phyloP scores from a whole-genome alignment of 1,139 yeast genomes.

The Candida sojae region DNA sequence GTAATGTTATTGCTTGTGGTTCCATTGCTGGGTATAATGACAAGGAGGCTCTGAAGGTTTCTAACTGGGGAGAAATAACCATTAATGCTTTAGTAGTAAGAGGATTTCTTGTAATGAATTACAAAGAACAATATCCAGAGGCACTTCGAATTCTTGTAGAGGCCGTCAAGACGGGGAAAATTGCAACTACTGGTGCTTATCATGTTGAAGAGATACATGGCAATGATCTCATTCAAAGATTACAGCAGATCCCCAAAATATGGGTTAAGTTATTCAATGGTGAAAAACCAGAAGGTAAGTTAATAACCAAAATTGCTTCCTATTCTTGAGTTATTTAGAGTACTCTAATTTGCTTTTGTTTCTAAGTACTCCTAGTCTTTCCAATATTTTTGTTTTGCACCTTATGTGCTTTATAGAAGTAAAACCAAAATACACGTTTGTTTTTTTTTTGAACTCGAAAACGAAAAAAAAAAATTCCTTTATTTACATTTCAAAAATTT shows the following conservation, averaged over 20 bases:
- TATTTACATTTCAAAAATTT: constrained; percentile 2
- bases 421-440: not conserved
- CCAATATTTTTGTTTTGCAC: too few relatives aligned
- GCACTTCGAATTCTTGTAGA: constrained; percentile 35
- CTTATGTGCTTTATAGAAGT: too few relatives aligned
- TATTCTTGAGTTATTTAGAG: not conserved
- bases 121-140: constrained; percentile 28
- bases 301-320: constrained; percentile 32
- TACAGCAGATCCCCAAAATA: constrained; percentile 28
- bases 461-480: not conserved
- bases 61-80: constrained; percentile 41
- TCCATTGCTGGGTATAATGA: constrained; percentile 62
- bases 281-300: constrained; percentile 36
- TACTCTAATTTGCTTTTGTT: not conserved
- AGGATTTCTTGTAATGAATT: constrained; percentile 52
- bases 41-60: constrained; percentile 29
- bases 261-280: constrained; percentile 32
- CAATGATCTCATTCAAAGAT: constrained; percentile 18
- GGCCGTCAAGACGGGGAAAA: constrained; percentile 42
- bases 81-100: constrained; percentile 41
- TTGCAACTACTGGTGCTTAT: constrained; percentile 28
- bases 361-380: too few relatives aligned
- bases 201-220: constrained; percentile 10
- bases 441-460: not conserved
- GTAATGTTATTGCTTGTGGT: constrained; percentile 60